Base-by-base conservation (phyloP, 306 rosid genomes). In the Macrotyloma uniflorum region DNA sequence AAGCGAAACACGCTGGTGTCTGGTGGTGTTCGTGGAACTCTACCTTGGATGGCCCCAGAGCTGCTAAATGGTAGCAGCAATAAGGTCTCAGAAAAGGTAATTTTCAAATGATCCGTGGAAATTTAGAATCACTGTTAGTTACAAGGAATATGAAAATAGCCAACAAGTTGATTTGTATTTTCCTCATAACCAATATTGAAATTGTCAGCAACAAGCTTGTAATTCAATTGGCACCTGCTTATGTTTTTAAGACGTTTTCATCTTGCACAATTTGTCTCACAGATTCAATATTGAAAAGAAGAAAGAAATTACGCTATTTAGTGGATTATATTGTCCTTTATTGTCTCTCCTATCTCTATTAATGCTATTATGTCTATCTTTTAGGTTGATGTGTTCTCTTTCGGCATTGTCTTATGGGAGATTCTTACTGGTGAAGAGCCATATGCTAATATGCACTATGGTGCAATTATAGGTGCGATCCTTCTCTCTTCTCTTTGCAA, bases 41-140 rank as follows among this genome's bases (percentile, higher is more conserved):
- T 93, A 28, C 96, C 98, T 46, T 93, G 98, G 98, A 93, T 93
- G 97, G 96, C 97, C 15, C 97, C 97, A 3, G 97, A 93, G 85
- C 86, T 90, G 64, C 87, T 93, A 38, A 91, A 93, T 77, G 96
- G 98, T 33, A 85, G 94, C 88, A 93, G 98, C 86, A 93, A 84
- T 42, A 91, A 84, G 87, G 98, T 93, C 73, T 93, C 98, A 3
- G 98, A 93, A 70, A 93, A 93, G 96, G 98, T 91, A 57, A 79
- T 23, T 63, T 26, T 38, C 42, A 33, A 3, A 6, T 22, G 28
- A 59, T 30, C 1, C 1, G 18, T 51, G 32, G 61, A 36, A 35
- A 64, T 20, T 45, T 81, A 47, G 11, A 51, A 7, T 76, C 78
- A 20, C 53, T 32, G 14, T 69, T 65, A 24, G 15, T 16, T 35